Evolutionary conservation across 805 yeast genomes (phyloP), one percentile per base, ranked within the genome.

Genomic region (Barnettozyma sp.): DNA sequence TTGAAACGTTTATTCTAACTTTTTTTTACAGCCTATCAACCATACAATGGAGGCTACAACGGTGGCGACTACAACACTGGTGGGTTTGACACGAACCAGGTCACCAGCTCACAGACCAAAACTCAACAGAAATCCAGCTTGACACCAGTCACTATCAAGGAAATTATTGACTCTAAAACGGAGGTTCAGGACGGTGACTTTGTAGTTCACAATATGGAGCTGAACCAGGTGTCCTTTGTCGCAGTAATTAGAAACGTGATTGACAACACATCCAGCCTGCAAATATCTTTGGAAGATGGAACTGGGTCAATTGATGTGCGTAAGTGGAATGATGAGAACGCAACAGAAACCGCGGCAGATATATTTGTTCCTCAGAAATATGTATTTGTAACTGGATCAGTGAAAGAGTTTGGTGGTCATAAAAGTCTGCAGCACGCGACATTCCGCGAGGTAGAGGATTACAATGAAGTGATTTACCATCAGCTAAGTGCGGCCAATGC

Each of bases 141-240:
- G 16, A 71, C 70, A 2, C 88, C 94, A 2, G 86, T 81, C 10
- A 82, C 94, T 2, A 75, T 82, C 48, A 82, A 80, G 51, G 83
- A 79, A 56, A 68, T 82, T 40, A 63, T 70, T 40, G 84, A 78
- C 35, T 70, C 82, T 4, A 63, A 68, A 12, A 83, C 75, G 39
- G 48, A 48, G 13, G 70, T 73, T 4, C 82, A 79, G 26, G 94
- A 82, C 52, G 82, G 81, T 10, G 81, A 79, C 6, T 82, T 71
- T 54, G 65, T 60, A 20, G 59, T 76, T 22, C 68, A 76, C 48
- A 76, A 75, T 30, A 70, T 80, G 26, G 80, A 77, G 37, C 58
- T 82, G 35, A 73, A 70, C 46, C 69, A 74, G 53, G 80, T 82
- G 10, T 68, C 78, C 18, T 70, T 82, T 48, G 73, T 79, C 7